A percentile compares a stretch with the other conserved stretches of the same genome.
phyloP scores from a whole-genome alignment of 179 eudicot genomes.

The Dionaea muscipula region DNA sequence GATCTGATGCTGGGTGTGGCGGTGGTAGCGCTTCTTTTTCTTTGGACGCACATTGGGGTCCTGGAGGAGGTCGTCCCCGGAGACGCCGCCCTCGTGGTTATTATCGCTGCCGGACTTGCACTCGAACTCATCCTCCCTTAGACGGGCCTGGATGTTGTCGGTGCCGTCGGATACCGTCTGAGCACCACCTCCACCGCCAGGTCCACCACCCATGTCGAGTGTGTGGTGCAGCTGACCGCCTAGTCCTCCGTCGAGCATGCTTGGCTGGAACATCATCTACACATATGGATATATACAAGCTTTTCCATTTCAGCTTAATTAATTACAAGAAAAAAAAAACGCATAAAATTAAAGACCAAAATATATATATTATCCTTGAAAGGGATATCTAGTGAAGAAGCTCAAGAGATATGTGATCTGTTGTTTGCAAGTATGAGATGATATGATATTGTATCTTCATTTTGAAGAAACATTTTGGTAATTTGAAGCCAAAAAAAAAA shows the following conservation, averaged over 20 bases:
- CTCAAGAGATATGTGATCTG: no score
- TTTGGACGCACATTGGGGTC: conserved; percentile 29
- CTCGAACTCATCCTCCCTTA: conserved; percentile 34
- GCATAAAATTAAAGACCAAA: no score
- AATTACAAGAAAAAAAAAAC: neutral
- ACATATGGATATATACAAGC: no score
- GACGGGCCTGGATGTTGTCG: neutral
- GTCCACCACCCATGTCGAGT: conserved; percentile 1
- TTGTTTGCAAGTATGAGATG: no score
- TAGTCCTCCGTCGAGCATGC: neutral
- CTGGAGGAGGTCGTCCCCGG: conserved; percentile 32
- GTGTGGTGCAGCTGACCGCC: conserved; percentile 2
- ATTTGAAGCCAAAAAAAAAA: neutral
- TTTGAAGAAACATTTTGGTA: no score
- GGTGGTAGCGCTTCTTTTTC: conserved; percentile 37
- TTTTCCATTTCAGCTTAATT: neutral
- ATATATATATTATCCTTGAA: no score
- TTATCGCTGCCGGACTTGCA: conserved; percentile 43
- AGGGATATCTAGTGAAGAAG: no score
- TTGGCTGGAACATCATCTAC: conserved; percentile 8
- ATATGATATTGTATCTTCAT: no score
- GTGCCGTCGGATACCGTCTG: neutral
- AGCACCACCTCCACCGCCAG: neutral
- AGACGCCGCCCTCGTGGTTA: conserved; percentile 30
- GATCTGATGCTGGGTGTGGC: conserved; percentile 57